These are phyloP conservation scores for Leptodontidium sp. DNA, from an alignment of 2,329 filamentous ascomycete species.

Conservation along the genomic window DNA sequence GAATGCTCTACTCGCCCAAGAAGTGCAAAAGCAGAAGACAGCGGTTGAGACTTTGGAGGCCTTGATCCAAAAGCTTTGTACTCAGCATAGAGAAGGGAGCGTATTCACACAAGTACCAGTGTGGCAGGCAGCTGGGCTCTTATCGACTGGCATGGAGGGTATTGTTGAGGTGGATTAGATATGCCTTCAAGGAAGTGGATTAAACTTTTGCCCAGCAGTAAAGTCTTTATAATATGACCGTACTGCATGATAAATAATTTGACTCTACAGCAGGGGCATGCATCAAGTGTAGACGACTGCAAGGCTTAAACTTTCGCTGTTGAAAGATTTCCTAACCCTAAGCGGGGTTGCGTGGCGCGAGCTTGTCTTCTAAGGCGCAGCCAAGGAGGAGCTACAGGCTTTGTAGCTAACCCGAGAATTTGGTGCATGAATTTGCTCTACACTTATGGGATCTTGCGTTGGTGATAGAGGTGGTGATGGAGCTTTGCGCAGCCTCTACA, in stretches of 20 bases:
- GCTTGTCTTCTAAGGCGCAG: neutral
- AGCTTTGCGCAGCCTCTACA: neutral
- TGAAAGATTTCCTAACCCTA: neutral
- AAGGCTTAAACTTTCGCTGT: neutral
- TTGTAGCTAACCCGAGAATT: neutral
- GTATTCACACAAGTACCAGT: neutral
- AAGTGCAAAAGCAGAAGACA: slow-evolving; percentile 1
- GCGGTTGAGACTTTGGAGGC: neutral
- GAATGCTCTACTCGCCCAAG: neutral
- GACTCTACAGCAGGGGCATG: neutral
- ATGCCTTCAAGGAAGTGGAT: neutral
- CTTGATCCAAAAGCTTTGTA: neutral
- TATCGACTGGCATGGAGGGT: neutral
- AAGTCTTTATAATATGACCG: neutral
- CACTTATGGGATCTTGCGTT: neutral
- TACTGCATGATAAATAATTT: neutral
- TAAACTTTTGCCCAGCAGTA: neutral
- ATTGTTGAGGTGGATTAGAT: neutral
- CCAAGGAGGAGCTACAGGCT: neutral
- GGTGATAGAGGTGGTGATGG: neutral
- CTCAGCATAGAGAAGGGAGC: neutral
- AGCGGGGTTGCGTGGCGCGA: neutral
- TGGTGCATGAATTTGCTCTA: neutral
- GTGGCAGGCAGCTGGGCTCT: neutral
- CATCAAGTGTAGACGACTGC: neutral